phyloP scores from a whole-genome alignment of 2,329 filamentous ascomycete genomes.

The Intubia oerlemansii region DNA sequence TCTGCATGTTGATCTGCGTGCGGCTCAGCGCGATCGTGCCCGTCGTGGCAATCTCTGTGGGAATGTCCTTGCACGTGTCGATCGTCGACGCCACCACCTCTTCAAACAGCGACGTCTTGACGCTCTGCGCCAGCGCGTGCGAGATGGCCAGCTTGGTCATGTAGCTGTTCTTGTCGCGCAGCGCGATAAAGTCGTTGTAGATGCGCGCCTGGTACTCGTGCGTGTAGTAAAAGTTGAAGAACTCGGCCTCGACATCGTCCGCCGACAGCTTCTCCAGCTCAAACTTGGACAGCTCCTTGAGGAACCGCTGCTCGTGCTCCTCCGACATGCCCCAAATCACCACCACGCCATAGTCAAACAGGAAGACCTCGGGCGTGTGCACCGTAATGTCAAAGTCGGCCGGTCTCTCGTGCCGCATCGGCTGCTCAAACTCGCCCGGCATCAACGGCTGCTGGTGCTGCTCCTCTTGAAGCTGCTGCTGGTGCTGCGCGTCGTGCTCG shows the following conservation, averaged over 20 bases:
- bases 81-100: constrained; percentile 89
- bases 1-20: constrained; percentile 96
- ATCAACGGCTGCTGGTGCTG: constrained; percentile 2
- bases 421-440: constrained; percentile 5
- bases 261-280: constrained; percentile 74
- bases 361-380: constrained; percentile 82
- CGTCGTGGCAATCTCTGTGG: constrained; percentile 76
- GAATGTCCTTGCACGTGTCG: constrained; percentile 79
- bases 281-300: constrained; percentile 88
- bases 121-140: constrained; percentile 84
- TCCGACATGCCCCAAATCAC: constrained; percentile 97
- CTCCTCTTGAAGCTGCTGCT: no score
- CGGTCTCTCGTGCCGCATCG: constrained; percentile 6
- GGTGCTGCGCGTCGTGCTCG: constrained; percentile 2
- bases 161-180: constrained; percentile 86
- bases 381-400: constrained; percentile 71
- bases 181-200: constrained; percentile 96
- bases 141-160: constrained; percentile 97
- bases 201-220: constrained; percentile 94
- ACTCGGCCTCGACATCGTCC: constrained; percentile 84
- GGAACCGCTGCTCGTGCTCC: constrained; percentile 71
- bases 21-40: constrained; percentile 80
- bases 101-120: constrained; percentile 95
- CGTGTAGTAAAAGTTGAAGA: constrained; percentile 99
- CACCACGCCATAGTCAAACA: constrained; percentile 94